phyloP scores from a whole-genome alignment of 495 filamentous ascomycete species.

The Hyaloscypha bicolor region DNA sequence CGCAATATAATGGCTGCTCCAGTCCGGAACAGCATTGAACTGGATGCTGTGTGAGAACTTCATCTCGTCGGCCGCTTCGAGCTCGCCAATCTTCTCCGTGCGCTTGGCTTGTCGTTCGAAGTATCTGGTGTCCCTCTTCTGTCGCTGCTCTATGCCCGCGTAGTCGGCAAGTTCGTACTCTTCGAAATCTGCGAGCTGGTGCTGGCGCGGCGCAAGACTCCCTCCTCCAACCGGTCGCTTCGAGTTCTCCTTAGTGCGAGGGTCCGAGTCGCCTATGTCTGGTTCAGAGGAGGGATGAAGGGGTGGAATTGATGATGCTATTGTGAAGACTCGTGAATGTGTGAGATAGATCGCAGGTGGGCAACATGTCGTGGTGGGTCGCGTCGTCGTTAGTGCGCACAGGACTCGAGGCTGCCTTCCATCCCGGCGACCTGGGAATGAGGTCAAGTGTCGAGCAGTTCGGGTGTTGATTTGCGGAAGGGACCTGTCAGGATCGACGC shows the following conservation, averaged over 20 bases:
- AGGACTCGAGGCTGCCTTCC: background rate
- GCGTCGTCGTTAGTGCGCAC: too few species aligned
- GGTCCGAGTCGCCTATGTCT: constrained; percentile 21
- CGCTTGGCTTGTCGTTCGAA: constrained; percentile 38
- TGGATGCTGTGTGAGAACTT: constrained; percentile 99
- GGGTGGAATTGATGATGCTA: constrained; percentile 31
- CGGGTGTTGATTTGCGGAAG: background rate
- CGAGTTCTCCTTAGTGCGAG: constrained; percentile 10
- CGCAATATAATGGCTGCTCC: constrained; percentile 95
- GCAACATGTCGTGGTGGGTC: background rate
- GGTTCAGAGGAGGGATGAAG: constrained; percentile 34
- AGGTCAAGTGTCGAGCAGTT: background rate
- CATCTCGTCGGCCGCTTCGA: constrained; percentile 79
- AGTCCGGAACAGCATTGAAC: constrained; percentile 99
- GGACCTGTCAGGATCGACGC: background rate
- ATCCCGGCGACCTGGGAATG: background rate
- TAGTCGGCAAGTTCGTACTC: constrained; percentile 34
- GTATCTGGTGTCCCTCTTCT: constrained; percentile 23
- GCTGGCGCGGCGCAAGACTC: constrained; percentile 6
- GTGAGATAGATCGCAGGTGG: background rate
- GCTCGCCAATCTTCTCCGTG: constrained; percentile 54
- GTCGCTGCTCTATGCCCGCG: constrained; percentile 7
- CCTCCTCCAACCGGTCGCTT: constrained; percentile 29
- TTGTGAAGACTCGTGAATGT: constrained; percentile 20
- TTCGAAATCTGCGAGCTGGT: constrained; percentile 20